These are phyloP conservation scores for Amphibolis antarctica DNA, from an alignment of 106 monocot species.

Conservation along the genomic window DNA sequence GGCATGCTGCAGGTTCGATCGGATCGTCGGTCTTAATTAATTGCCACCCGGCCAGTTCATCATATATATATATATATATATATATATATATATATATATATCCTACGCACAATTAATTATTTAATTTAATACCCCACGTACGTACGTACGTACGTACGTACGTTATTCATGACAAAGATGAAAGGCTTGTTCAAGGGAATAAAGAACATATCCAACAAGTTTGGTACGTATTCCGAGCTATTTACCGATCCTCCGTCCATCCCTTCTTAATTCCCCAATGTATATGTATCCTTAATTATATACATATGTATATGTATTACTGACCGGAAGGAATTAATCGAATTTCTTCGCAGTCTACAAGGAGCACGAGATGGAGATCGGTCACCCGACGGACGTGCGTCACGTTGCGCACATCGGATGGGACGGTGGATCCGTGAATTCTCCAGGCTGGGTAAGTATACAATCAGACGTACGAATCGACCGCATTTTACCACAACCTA, in stretches of 20 bases:
- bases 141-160: no score
- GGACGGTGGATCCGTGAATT: slow-evolving; percentile 29
- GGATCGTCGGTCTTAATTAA: no score
- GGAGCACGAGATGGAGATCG: slow-evolving; percentile 88
- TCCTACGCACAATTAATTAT: no score
- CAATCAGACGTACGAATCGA: neutral
- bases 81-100: no score
- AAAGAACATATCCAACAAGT: slow-evolving; percentile 60
- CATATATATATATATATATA: no score
- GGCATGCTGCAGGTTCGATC: no score
- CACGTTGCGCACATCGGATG: slow-evolving; percentile 80
- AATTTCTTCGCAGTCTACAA: slow-evolving; percentile 39
- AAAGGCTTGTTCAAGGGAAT: slow-evolving; percentile 77
- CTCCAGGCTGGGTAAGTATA: slow-evolving; percentile 59
- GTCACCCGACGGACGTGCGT: slow-evolving; percentile 75
- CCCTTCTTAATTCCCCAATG: neutral
- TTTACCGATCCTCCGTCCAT: no score
- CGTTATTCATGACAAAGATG: slow-evolving; percentile 18
- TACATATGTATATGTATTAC: neutral
- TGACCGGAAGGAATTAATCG: neutral
- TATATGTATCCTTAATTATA: neutral
- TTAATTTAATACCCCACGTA: neutral
- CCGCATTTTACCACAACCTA: no score
- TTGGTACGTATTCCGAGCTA: no score
- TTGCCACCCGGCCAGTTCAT: no score